Evolutionary conservation across 257 asterid species (phyloP), one percentile per base, ranked within the genome.

Genomic region (Solanum phureja): DNA sequence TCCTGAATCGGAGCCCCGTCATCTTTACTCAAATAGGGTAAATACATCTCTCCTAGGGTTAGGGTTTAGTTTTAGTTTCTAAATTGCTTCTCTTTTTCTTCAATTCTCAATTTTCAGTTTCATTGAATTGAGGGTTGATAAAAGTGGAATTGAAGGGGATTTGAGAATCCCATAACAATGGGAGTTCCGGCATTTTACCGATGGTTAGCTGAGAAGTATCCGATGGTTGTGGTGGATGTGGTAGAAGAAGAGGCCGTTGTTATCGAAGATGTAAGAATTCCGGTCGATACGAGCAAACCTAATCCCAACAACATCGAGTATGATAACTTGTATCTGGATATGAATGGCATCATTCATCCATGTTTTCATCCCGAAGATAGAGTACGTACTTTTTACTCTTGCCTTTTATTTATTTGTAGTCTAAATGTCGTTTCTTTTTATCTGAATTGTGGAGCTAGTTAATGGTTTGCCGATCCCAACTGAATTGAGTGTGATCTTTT

Each of bases 151-250:
- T 62, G 49, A 68, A 44, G 24, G 29, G 12, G 37, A 62, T 49
- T 87, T 85, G 81, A 11, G 75, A 46, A 35, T 85, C 21, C 64
- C 33, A 24, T 40, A 23, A 87, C 85, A 87, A 96, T 96, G 99
- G 99, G 99, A 83, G 99, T 96, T 62, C 99, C 99, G 89, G 99
- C 99, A 84, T 96, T 96, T 76, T 96, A 96, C 90, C 94, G 98
- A 90, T 96, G 99, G 99, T 87, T 96, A 87, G 98, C 99, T 89
- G 99, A 96, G 98, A 96, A 95, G 94, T 95, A 96, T 92, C 98
- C 98, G 84, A 49, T 94, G 97, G 98, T 94, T 85, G 93, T 95
- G 62, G 94, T 88, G 86, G 99, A 96, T 88, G 99, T 94, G 33
- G 84, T 95, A 6, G 99, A 96, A 89, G 98, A 96, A 90, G 97